phyloP scores from a whole-genome alignment of 306 rosid genomes.

The Arachis hypogaea region DNA sequence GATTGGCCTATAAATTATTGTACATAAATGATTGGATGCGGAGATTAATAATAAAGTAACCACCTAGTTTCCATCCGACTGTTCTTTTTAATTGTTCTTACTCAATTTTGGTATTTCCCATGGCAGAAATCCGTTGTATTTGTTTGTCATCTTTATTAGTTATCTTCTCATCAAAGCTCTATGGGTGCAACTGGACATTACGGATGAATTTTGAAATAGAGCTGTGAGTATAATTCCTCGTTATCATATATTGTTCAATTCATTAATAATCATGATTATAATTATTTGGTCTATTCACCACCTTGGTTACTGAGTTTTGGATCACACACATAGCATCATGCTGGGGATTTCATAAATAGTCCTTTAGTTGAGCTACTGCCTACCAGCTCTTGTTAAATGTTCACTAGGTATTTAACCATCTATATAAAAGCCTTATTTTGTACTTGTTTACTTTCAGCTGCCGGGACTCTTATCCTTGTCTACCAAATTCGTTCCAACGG shows the following conservation, averaged over 20 bases:
- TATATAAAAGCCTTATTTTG: constrained; percentile 13
- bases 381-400: background rate
- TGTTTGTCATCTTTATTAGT: constrained; percentile 71
- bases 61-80: constrained; percentile 5
- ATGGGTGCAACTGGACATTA: constrained; percentile 87
- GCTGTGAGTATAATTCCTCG: constrained; percentile 59
- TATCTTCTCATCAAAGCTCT: constrained; percentile 77
- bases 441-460: constrained; percentile 58
- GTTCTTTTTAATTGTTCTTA: constrained; percentile 31
- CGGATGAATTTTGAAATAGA: constrained; percentile 79
- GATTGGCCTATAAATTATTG: background rate
- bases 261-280: background rate
- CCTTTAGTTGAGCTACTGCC: constrained; percentile 30
- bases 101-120: constrained; percentile 27
- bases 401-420: background rate
- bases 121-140: constrained; percentile 92
- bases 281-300: constrained; percentile 6
- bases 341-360: background rate
- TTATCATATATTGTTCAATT: constrained; percentile 18
- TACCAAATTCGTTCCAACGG: constrained; percentile 75
- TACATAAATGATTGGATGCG: constrained; percentile 1
- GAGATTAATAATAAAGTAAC: constrained; percentile 3
- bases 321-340: background rate
- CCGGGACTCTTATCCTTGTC: constrained; percentile 87
- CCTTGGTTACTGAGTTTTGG: constrained; percentile 13